Conservation (phyloP, 331 rosid genomes). For the Stylosanthes scabra region DNA sequence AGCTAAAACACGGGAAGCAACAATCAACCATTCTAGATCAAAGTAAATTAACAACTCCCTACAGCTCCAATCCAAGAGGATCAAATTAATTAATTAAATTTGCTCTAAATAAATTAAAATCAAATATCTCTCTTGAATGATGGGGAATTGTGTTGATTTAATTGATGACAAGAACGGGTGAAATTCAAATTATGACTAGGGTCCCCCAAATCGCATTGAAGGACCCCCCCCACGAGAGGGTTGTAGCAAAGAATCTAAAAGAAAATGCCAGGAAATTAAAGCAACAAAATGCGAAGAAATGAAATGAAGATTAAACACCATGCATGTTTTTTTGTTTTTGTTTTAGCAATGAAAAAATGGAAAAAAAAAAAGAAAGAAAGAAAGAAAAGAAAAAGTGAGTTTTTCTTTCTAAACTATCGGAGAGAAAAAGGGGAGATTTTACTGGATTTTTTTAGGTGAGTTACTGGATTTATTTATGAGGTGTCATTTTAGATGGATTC, state of each 20-base stretch:
- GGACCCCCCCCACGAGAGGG: conserved; percentile 69
- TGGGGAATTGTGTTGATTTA: not conserved
- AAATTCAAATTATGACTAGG: conserved; percentile 41
- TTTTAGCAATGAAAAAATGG: not conserved
- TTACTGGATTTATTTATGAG: conserved; percentile 53
- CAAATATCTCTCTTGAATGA: not conserved
- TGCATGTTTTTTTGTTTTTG: not conserved
- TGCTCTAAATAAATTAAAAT: not conserved
- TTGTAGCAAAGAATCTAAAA: conserved; percentile 21
- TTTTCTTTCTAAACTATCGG: conserved; percentile 40
- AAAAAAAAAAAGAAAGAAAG: not conserved
- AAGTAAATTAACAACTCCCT: not conserved
- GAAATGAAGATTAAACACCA: conserved; percentile 30
- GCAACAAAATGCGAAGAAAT: conserved; percentile 25
- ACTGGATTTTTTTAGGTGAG: conserved; percentile 55
- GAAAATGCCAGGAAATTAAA: conserved; percentile 14
- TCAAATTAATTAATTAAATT: not conserved
- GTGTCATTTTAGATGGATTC: conserved; percentile 31
- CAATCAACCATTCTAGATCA: conserved; percentile 8
- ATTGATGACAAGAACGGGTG: not conserved
- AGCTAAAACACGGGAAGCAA: conserved; percentile 86
- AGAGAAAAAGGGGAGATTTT: conserved; percentile 60
- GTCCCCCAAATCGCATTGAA: conserved; percentile 76
- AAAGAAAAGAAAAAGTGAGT: conserved; percentile 24
- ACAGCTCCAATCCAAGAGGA: not conserved